Conservation (phyloP, 78 protist species). For the Dictyostelium purpureum region DNA sequence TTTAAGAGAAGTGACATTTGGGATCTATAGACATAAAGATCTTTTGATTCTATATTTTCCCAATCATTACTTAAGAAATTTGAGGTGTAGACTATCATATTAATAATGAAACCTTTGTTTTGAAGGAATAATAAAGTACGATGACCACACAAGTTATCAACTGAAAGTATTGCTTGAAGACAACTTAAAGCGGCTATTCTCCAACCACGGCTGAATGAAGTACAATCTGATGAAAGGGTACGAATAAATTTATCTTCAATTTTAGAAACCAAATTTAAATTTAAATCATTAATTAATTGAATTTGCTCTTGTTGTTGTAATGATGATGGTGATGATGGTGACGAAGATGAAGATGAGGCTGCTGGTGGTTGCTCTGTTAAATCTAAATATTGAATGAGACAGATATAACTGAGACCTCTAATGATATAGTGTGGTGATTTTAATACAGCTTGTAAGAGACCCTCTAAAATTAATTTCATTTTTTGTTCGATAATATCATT, state of each 20-base stretch:
- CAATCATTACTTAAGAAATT: slow-evolving; percentile 8
- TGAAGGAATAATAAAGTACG: background rate
- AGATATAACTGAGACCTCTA: slow-evolving; percentile 61
- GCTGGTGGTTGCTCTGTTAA: background rate
- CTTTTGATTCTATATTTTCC: slow-evolving; percentile 22
- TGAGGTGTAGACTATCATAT: slow-evolving; percentile 1
- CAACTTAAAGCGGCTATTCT: slow-evolving; percentile 49
- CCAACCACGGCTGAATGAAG: slow-evolving; percentile 58
- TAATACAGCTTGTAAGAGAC: slow-evolving; percentile 13
- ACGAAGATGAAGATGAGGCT: background rate
- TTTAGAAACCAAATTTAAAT: slow-evolving; percentile 8
- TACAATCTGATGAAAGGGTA: slow-evolving; percentile 36
- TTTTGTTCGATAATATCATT: slow-evolving; percentile 22
- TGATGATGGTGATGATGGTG: background rate
- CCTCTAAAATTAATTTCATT: slow-evolving; percentile 61
- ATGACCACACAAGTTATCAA: slow-evolving; percentile 18
- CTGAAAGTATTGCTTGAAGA: slow-evolving; percentile 2
- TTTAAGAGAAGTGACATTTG: slow-evolving; percentile 41
- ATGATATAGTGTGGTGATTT: slow-evolving; percentile 58
- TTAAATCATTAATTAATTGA: background rate
- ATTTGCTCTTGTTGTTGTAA: background rate
- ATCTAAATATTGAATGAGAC: slow-evolving; percentile 29
- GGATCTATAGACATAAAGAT: slow-evolving; percentile 42
- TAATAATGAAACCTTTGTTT: slow-evolving; percentile 24
- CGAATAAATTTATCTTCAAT: slow-evolving; percentile 58